Conservation (phyloP, 1,284 basidiomycete genomes). For the Sphagnurus paluster region DNA sequence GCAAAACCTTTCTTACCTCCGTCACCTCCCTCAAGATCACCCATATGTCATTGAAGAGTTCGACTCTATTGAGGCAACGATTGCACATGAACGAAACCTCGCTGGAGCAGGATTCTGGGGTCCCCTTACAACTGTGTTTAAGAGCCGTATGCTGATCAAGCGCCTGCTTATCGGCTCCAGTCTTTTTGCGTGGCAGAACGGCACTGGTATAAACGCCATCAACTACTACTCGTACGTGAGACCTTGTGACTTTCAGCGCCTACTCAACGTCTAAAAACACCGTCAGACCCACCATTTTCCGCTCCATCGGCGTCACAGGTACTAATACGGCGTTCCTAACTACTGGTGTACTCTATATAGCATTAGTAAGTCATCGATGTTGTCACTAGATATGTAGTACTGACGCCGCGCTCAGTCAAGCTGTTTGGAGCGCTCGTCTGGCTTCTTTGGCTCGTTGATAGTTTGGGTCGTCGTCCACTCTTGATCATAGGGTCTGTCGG, state of each 20-base stretch:
- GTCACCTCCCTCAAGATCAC: conserved; percentile 37
- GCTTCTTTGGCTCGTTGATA: conserved; percentile 26
- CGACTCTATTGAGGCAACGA: conserved; percentile 27
- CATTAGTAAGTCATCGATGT: conserved; percentile 10
- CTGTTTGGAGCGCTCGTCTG: conserved; percentile 30
- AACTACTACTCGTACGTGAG: conserved; percentile 40
- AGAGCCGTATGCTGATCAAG: conserved; percentile 24
- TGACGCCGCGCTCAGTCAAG: conserved; percentile 24
- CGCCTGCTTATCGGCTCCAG: conserved; percentile 28
- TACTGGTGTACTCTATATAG: conserved; percentile 48
- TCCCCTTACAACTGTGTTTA: conserved; percentile 31
- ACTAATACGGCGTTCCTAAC: conserved; percentile 39
- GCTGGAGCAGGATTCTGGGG: conserved; percentile 34
- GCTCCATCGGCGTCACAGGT: conserved; percentile 42
- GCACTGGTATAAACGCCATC: conserved; percentile 41
- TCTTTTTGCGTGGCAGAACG: conserved; percentile 37
- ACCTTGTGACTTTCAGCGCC: background rate
- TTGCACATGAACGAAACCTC: conserved; percentile 29
- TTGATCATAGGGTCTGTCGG: conserved; percentile 43
- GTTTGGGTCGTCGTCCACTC: conserved; percentile 39
- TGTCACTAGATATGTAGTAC: too few species aligned
- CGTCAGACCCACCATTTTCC: conserved; percentile 36
- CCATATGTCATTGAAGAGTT: conserved; percentile 40
- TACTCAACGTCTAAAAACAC: background rate
- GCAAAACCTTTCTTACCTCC: conserved; percentile 38